A percentile compares a stretch with the other conserved stretches of the same genome.
phyloP scores from a whole-genome alignment of 2,329 filamentous ascomycete species.

The Graphilbum sp. region DNA sequence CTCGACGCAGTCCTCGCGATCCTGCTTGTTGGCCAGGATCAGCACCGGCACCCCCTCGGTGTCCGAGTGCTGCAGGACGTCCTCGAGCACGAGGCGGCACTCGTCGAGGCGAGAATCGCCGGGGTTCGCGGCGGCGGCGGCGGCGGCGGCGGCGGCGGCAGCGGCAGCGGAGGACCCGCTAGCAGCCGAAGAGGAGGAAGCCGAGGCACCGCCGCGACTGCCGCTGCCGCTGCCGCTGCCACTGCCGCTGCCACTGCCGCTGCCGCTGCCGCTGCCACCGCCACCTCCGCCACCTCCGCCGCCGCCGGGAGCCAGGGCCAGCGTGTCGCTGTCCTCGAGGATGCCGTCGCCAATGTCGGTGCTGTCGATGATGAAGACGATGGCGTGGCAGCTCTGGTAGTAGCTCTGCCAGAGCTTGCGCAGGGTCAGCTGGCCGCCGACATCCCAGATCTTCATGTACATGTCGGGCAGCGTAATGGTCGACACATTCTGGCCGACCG shows the following conservation, averaged over 20 bases:
- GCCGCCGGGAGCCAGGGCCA: neutral
- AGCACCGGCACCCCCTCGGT: slow-evolving; percentile 83
- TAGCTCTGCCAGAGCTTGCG: slow-evolving; percentile 92
- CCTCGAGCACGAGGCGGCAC: slow-evolving; percentile 77
- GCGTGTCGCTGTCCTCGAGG: slow-evolving; percentile 19
- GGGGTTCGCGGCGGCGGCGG: neutral
- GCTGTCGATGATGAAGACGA: slow-evolving; percentile 94
- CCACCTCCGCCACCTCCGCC: neutral
- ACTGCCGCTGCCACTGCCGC: neutral
- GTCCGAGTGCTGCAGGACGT: slow-evolving; percentile 73
- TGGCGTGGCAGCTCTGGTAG: slow-evolving; percentile 85
- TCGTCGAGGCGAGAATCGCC: slow-evolving; percentile 57
- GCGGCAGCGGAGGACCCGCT: neutral
- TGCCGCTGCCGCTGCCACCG: neutral
- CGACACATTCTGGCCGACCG: slow-evolving; percentile 91
- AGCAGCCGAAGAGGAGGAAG: neutral
- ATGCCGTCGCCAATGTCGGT: slow-evolving; percentile 80
- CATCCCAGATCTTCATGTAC: slow-evolving; percentile 98
- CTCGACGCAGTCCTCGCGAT: slow-evolving; percentile 92
- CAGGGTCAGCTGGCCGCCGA: slow-evolving; percentile 81
- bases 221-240: neutral
- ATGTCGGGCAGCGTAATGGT: slow-evolving; percentile 83
- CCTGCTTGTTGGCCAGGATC: slow-evolving; percentile 93
- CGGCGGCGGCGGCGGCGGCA: neutral
- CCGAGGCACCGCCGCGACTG: neutral